Evolutionary conservation across 495 filamentous ascomycete species (phyloP), one percentile per base, ranked within the genome.

Genomic region (Penicillium maclennaniae): DNA sequence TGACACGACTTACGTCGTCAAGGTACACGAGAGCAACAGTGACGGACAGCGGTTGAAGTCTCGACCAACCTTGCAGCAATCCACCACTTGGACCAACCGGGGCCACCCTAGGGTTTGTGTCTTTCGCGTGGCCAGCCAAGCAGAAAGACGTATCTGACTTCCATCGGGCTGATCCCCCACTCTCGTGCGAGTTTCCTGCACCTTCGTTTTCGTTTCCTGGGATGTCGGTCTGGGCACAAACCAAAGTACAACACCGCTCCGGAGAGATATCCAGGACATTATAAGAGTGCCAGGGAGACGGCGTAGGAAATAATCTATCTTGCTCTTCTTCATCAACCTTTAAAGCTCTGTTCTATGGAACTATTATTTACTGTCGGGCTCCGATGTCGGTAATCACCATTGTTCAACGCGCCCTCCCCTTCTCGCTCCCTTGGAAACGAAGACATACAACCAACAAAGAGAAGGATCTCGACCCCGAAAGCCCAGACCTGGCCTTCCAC

Each of bases 51-150:
- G 16, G 52, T 65, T 65, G 58, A 36, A 56, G 48, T 67, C 49
- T 53, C 45, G 58, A 59, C 63, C 61, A 51, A 54, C 36, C 34
- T 51, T 60, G 63, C 61, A 67, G 58, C 20, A 43, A 37, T 27
- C 36, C 38, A 28, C 15, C 25, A 44, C 47, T 56, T 49, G 47
- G 45, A 40, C 61, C 61, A 60, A 60, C 58, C 61, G 61, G 23
- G 38, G 25, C 14, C 28, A 40, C 45, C 51, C 37, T 34, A 43
- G 26, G 7, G 51, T 36, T 55, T 28, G 16, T 52, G 36, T 53
- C 44, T 64, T 43, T 54, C 60, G 63, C 60, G 58, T 64, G 63
- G 58, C 44, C 49, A 60, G 47, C 60, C 58, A 64, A 61, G 52
- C 46, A 65, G 39, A 56, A 56, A 50, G 39, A 50, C 28, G 54